These are phyloP conservation scores for Juglanconis oblonga DNA, from an alignment of 2,329 filamentous ascomycete species.

Conservation along the genomic window DNA sequence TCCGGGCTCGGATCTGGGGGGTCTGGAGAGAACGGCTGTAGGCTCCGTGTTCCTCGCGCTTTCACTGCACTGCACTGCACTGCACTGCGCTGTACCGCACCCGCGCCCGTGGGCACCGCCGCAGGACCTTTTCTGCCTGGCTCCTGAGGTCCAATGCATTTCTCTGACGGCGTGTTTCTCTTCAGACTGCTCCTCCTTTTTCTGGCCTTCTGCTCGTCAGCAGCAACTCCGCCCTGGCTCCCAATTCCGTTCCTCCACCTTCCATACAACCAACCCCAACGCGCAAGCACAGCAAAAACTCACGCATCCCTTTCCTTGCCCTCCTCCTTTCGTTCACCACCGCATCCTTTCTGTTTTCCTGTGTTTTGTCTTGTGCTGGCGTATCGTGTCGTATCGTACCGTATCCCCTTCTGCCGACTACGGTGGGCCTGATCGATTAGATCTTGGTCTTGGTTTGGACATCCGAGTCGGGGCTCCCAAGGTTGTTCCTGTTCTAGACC, in stretches of 20 bases:
- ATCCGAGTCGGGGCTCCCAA: background rate
- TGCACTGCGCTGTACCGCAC: too few relatives aligned
- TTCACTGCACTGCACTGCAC: too few relatives aligned
- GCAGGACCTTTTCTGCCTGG: too few relatives aligned
- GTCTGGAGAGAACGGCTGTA: too few relatives aligned
- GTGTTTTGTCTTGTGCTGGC: constrained; percentile 7
- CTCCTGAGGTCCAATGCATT: too few relatives aligned
- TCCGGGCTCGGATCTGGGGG: too few relatives aligned
- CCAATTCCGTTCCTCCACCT: background rate
- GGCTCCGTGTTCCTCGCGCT: too few relatives aligned
- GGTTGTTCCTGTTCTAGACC: constrained; percentile 5
- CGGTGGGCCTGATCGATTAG: constrained; percentile 6
- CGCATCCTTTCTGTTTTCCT: constrained; percentile 3
- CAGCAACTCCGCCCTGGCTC: background rate
- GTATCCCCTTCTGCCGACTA: background rate
- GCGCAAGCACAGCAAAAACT: background rate
- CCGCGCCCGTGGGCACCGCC: too few relatives aligned
- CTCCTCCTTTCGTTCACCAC: constrained; percentile 14
- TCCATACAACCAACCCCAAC: constrained; percentile 1
- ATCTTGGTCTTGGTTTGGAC: constrained; percentile 2
- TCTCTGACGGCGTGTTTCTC: background rate
- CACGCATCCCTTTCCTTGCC: constrained; percentile 9
- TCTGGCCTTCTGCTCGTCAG: background rate
- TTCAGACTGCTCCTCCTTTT: background rate
- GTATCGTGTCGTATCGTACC: background rate